Conservation (phyloP, 1,284 basidiomycete genomes). For the Schizophyllum amplum region DNA sequence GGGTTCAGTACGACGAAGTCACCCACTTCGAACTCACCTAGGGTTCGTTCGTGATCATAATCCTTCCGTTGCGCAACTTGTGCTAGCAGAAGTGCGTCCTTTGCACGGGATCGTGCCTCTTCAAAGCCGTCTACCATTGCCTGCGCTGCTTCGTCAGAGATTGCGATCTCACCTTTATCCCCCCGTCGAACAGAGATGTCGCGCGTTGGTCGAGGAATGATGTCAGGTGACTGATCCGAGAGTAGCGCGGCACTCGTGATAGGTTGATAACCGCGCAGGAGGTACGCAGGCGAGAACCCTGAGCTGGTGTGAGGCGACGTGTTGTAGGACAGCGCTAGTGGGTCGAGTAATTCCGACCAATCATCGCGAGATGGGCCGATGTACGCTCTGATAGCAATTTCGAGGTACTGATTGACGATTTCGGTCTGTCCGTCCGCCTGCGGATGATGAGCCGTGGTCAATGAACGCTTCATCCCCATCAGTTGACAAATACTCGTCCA, state of each 20-base stretch:
- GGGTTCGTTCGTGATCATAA: constrained; percentile 16
- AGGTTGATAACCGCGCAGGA: constrained; percentile 18
- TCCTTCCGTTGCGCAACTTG: constrained; percentile 15
- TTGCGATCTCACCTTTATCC: background rate
- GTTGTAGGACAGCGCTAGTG: constrained; percentile 18
- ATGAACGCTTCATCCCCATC: constrained; percentile 15
- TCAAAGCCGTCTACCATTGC: constrained; percentile 15
- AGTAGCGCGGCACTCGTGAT: constrained; percentile 11
- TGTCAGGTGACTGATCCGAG: background rate
- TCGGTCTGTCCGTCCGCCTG: constrained; percentile 27
- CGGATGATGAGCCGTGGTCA: constrained; percentile 25
- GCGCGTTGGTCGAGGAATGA: background rate
- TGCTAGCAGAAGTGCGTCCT: constrained; percentile 17
- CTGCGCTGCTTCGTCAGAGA: constrained; percentile 10
- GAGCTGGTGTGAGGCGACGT: constrained; percentile 16
- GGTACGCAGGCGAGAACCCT: constrained; percentile 15
- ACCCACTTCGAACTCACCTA: constrained; percentile 18
- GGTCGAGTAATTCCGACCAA: constrained; percentile 11
- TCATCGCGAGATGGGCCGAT: constrained; percentile 12
- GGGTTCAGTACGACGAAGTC: constrained; percentile 19
- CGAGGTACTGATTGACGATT: constrained; percentile 23
- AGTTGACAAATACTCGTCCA: constrained; percentile 17
- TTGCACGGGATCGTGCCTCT: constrained; percentile 11
- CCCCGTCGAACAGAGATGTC: background rate
- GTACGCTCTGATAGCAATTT: constrained; percentile 20